Evolutionary conservation across 805 yeast genomes (phyloP), one percentile per base, ranked within the genome.

Genomic region (Scheffersomyces lignosus): DNA sequence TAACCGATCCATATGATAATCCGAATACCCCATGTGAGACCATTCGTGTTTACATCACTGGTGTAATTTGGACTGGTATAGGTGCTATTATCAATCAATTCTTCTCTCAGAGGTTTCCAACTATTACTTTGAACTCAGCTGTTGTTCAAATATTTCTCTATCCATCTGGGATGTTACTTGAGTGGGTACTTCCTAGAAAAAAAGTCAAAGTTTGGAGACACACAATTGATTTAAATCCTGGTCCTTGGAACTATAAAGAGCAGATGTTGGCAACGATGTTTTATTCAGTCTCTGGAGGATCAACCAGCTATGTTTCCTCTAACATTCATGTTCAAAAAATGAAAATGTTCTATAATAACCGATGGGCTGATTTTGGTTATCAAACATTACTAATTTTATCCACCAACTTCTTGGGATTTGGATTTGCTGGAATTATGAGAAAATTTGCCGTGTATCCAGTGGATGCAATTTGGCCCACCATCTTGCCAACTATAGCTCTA

Each of bases 1-100:
- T 81, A 13, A 77, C 77, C 18, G 79, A 77, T 8, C 73, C 79
- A n/a, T 60, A 47, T 33, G 84, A 80, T 44, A 80, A 80, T 41
- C 71, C 72, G 1, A 29, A 45, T 1, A 42, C 69, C 23, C 77
- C 79, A 0, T 70, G 66, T 29, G 78, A 75, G 43, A 77, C 82
- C 10, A 42, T 74, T 38, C 64, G 83, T 33, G 74, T 75, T 47
- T 80, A 81, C 69, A 54, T 67, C 5, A 54, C 80, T 18, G 77
- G 78, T 1, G 34, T 75, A 2, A 48, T 75, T 27, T 70, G 80
- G 71, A 68, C 75, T 4, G 62, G 71, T n/a, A 56, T 78, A 23
- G 80, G 80, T 9, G 52, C 78, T 26, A 75, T 73, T 43, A 64
- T 77, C 45, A 77, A 77, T 47, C 75, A 76, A 46, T 76, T 77